Evolutionary conservation across 352 stramenopile genomes (phyloP).

Genomic region (Lagenidium sp.): DNA sequence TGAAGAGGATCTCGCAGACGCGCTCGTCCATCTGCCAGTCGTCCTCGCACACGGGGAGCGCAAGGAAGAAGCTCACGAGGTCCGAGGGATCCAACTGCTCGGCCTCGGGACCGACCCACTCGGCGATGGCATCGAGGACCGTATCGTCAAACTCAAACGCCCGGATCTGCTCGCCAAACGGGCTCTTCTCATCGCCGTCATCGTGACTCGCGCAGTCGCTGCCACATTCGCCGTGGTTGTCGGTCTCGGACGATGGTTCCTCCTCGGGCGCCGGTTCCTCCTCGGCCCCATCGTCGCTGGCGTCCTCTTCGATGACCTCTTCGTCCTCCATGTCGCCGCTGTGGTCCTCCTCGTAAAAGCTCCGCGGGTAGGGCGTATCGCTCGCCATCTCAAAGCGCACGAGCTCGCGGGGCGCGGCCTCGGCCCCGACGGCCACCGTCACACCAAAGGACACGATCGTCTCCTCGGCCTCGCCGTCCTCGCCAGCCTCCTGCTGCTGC

Average conservation of each 20-base stretch:
- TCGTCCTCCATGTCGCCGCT: conserved; percentile 19
- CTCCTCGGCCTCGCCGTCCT: conserved; percentile 19
- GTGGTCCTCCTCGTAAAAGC: conserved; percentile 61
- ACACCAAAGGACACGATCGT: conserved; percentile 42
- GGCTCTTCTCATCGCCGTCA: conserved; percentile 15
- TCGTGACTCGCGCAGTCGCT: conserved; percentile 7
- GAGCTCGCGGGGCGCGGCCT: conserved; percentile 28
- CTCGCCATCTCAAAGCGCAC: conserved; percentile 53
- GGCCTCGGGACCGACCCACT: conserved; percentile 38
- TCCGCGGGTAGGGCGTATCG: conserved; percentile 46
- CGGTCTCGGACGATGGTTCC: not conserved
- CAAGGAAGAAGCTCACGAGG: conserved; percentile 59
- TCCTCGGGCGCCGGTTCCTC: conserved; percentile 2
- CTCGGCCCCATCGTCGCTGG: conserved; percentile 4
- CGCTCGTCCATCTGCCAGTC: conserved; percentile 75
- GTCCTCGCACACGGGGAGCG: conserved; percentile 57
- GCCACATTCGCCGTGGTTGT: conserved; percentile 8
- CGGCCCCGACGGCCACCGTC: conserved; percentile 25
- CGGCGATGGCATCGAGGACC: conserved; percentile 30
- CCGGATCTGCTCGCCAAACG: conserved; percentile 43
- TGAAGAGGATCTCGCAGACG: conserved; percentile 68
- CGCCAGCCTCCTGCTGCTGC: conserved; percentile 5
- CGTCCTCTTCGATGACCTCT: conserved; percentile 11
- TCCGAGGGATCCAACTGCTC: conserved; percentile 50
- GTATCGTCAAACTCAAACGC: conserved; percentile 50